Base-by-base conservation (phyloP, 2,329 filamentous ascomycete species). In the Ophiostoma australiae region DNA sequence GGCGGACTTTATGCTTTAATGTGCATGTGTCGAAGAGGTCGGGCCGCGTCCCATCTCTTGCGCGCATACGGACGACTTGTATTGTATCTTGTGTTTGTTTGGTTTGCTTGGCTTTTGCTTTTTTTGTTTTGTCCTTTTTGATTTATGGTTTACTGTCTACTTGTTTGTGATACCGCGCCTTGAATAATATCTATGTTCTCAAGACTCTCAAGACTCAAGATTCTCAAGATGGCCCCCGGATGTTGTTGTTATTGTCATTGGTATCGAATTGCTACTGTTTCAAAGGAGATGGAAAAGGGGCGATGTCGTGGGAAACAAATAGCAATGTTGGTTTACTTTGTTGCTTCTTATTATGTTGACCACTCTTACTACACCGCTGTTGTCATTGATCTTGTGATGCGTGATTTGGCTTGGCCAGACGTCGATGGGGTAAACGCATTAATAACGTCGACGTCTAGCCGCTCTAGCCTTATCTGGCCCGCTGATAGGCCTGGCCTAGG, bases 131-230 rank as follows among this genome's bases (percentile, higher is more conserved):
- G 37, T 68, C n/a, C 66, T 27, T 17, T 61, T 31, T 70, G 37
- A 0, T 27, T 27, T 10, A 58, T n/a, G 13, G 17, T 65, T 11
- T 67, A 6, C 8, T 37, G 23, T 67, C 2, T 44, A n/a, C 35
- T 67, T 44, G 15, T 69, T 67, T 72, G 48, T 70, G 70, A 72
- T 72, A 72, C 70, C 70, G 70, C 68, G 61, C 70, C 61, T 70
- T 69, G 68, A 67, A 68, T 67, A 41, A 52, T 63, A 6, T 68
- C 58, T 23, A 48, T 58, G 52, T 35, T 69, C 11, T n/a, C 10
- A 39, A 27, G 35, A 23, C 27, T 31, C 27, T 31, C 27, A 31
- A 31, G 27, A 31, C 27, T 31, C 27, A 31, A 66, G 48, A n/a
- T 48, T 63, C 39, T 35, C n/a, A 44, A 33, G 39, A 31, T 68